phyloP scores from a whole-genome alignment of 306 rosid genomes.

The Quercus cerris region DNA sequence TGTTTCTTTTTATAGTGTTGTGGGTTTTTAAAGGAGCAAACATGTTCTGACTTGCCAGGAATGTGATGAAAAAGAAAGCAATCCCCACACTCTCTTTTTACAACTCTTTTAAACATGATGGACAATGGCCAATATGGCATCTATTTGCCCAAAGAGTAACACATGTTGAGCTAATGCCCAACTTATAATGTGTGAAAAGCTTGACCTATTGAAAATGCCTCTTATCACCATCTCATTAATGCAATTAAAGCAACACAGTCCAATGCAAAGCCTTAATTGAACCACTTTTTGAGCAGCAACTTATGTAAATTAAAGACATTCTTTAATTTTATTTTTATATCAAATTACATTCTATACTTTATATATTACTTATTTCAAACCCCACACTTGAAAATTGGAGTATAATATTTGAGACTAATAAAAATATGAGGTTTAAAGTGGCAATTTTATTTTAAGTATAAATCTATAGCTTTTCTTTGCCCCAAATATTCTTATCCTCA shows the following conservation, averaged over 20 bases:
- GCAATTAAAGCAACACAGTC: background rate
- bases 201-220: background rate
- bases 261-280: background rate
- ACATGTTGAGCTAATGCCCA: background rate
- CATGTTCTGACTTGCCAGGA: constrained; percentile 44
- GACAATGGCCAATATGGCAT: background rate
- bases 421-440: too few relatives aligned
- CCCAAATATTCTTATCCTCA: too few relatives aligned
- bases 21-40: constrained; percentile 27
- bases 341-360: too few relatives aligned
- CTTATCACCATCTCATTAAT: background rate
- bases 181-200: background rate
- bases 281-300: background rate
- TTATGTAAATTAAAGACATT: background rate
- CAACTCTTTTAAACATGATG: background rate
- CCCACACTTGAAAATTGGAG: too few relatives aligned
- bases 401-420: too few relatives aligned
- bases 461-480: too few relatives aligned
- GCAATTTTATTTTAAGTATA: too few relatives aligned
- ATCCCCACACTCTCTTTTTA: constrained; percentile 15
- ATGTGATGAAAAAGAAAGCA: constrained; percentile 56
- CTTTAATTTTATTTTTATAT: too few relatives aligned
- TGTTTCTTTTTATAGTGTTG: constrained; percentile 28
- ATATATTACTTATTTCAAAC: too few relatives aligned
- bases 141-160: constrained; percentile 7